Conservation (phyloP, 441 rosid genomes). For the Melastoma candidum region DNA sequence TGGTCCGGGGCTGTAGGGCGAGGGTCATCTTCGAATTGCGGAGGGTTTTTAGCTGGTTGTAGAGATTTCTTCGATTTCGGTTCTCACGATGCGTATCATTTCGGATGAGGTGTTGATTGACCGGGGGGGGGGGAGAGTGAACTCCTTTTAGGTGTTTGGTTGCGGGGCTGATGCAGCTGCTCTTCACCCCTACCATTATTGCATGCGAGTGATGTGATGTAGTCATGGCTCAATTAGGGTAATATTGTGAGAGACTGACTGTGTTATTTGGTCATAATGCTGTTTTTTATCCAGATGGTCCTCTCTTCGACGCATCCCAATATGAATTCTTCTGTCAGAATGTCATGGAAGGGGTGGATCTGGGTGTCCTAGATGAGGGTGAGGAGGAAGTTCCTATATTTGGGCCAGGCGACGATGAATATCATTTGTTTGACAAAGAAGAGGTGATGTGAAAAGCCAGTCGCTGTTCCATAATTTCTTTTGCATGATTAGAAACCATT, state of each 20-base stretch:
- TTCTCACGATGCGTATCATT: no score
- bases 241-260: background rate
- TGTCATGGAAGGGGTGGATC: slow-evolving; percentile 41
- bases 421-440: slow-evolving; percentile 65
- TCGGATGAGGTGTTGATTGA: no score
- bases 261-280: slow-evolving; percentile 3
- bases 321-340: slow-evolving; percentile 74
- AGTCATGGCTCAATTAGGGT: background rate
- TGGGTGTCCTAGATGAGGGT: slow-evolving; percentile 55
- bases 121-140: no score
- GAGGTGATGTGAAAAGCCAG: slow-evolving; percentile 26
- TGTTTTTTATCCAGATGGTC: slow-evolving; percentile 29
- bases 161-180: no score
- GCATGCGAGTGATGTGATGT: background rate
- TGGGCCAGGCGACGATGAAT: slow-evolving; percentile 63
- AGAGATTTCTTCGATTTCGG: no score
- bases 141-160: no score
- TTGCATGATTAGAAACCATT: background rate
- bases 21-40: no score
- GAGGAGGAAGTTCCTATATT: slow-evolving; percentile 31
- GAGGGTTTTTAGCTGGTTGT: no score
- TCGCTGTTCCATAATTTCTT: slow-evolving; percentile 1
- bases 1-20: no score
- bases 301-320: slow-evolving; percentile 65
- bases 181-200: no score